These are phyloP conservation scores for Pisolithus albus DNA, from an alignment of 768 basidiomycete genomes.

Conservation along the genomic window DNA sequence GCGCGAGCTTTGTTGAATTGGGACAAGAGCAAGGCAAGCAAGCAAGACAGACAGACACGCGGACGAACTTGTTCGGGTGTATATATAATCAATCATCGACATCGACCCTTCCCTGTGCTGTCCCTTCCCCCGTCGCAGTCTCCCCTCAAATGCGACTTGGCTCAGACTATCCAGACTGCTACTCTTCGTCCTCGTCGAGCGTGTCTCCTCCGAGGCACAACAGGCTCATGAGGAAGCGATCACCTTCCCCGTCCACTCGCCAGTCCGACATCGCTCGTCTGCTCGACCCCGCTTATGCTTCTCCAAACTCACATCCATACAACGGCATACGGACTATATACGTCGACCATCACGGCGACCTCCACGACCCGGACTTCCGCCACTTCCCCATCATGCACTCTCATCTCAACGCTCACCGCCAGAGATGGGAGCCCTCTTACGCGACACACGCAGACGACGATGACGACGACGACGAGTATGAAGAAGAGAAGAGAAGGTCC, in stretches of 20 bases:
- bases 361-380: slow-evolving; percentile 64
- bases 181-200: slow-evolving; percentile 12
- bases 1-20: slow-evolving; percentile 22
- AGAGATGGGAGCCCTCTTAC: slow-evolving; percentile 30
- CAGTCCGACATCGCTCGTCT: slow-evolving; percentile 53
- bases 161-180: slow-evolving; percentile 9
- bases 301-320: slow-evolving; percentile 17
- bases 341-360: slow-evolving; percentile 54
- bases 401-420: slow-evolving; percentile 18
- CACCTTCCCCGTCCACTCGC: slow-evolving; percentile 29
- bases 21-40: background rate
- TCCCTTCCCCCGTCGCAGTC: slow-evolving; percentile 1
- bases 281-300: slow-evolving; percentile 58
- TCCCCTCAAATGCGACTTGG: slow-evolving; percentile 5
- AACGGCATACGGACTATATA: slow-evolving; percentile 33
- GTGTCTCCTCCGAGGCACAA: slow-evolving; percentile 19
- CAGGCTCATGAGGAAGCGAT: slow-evolving; percentile 18
- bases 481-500: slow-evolving; percentile 7
- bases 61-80: slow-evolving; percentile 8
- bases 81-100: slow-evolving; percentile 27
- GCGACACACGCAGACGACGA: slow-evolving; percentile 19
- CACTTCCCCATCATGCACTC: slow-evolving; percentile 44
- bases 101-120: background rate
- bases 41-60: background rate
- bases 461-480: slow-evolving; percentile 19